phyloP scores from a whole-genome alignment of 441 rosid genomes.

The Theobroma grandiflorum region DNA sequence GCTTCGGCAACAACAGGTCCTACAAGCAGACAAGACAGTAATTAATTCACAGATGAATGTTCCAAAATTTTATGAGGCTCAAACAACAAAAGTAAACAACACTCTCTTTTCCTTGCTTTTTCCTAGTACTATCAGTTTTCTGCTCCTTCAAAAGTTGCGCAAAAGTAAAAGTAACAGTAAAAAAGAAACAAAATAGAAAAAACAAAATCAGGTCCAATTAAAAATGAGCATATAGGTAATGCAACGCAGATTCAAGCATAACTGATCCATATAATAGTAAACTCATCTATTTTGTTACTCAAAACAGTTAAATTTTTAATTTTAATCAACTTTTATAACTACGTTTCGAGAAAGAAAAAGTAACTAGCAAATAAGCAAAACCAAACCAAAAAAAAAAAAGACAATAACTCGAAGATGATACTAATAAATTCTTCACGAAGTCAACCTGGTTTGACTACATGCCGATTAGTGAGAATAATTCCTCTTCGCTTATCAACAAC shows the following conservation, averaged over 20 bases:
- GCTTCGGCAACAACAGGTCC: constrained; percentile 99
- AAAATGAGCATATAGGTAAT: background rate
- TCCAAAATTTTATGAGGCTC: background rate
- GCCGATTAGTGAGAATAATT: constrained; percentile 96
- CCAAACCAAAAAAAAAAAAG: background rate
- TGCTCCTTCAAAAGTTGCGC: background rate
- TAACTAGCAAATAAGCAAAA: background rate
- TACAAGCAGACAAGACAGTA: constrained; percentile 35
- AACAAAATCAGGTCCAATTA: background rate
- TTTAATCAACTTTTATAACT: background rate
- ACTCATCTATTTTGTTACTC: background rate
- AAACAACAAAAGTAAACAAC: background rate
- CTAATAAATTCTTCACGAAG: background rate
- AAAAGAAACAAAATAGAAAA: background rate
- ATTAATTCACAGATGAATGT: background rate
- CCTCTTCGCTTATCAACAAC: constrained; percentile 91
- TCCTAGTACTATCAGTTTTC: background rate
- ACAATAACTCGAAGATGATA: background rate
- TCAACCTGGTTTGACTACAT: constrained; percentile 89
- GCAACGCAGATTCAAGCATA: background rate
- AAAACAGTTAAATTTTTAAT: background rate
- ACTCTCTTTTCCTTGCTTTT: constrained; percentile 4
- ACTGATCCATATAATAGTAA: constrained; percentile 13
- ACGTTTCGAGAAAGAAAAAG: background rate
- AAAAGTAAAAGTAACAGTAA: background rate